Evolutionary conservation across 306 rosid species (phyloP).

Genomic region (Argentina anserina): DNA sequence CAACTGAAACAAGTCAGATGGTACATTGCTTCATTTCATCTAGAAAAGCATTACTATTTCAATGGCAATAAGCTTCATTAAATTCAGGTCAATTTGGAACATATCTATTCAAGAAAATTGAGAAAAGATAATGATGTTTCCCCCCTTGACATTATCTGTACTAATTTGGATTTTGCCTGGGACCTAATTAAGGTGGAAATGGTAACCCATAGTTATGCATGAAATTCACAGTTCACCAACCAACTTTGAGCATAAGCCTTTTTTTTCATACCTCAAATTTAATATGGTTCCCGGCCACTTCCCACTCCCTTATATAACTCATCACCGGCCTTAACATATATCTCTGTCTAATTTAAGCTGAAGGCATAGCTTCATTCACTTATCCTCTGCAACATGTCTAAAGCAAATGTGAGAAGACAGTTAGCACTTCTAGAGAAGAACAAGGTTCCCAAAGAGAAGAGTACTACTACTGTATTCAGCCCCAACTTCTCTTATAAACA

Average conservation of each 20-base stretch:
- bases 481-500: conserved; percentile 47
- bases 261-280: neutral
- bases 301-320: conserved; percentile 24
- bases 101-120: neutral
- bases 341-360: conserved; percentile 3
- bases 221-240: conserved; percentile 81
- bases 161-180: conserved; percentile 53
- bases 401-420: conserved; percentile 53
- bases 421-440: conserved; percentile 41
- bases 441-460: conserved; percentile 47
- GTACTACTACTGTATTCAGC: conserved; percentile 19
- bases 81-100: neutral
- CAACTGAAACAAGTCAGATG: neutral
- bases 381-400: conserved; percentile 43
- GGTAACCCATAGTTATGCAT: conserved; percentile 46
- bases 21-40: neutral
- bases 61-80: neutral
- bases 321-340: conserved; percentile 5
- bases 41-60: neutral
- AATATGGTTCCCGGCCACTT: neutral
- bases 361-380: neutral
- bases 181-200: conserved; percentile 46
- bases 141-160: neutral
- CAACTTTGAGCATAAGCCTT: conserved; percentile 28
- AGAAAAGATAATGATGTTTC: neutral